Evolutionary conservation across 179 eudicot genomes (phyloP).

Genomic region (Beta corolliflora): DNA sequence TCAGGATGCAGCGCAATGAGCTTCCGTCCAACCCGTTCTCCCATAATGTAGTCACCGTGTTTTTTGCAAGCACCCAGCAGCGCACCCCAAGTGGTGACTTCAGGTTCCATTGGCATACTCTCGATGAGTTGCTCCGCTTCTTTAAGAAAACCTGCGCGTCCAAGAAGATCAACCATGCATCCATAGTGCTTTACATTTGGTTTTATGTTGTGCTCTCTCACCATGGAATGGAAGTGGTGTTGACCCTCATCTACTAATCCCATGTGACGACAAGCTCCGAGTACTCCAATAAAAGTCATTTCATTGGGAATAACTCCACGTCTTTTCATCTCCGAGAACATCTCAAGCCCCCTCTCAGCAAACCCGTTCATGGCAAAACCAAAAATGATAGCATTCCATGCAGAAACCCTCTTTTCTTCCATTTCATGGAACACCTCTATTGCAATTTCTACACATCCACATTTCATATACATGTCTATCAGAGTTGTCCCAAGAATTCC

Average conservation of each 20-base stretch:
- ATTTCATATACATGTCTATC: not conserved
- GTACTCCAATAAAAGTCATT: not conserved
- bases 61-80: not conserved
- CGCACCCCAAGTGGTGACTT: not conserved
- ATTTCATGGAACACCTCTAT: not conserved
- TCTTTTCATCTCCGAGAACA: not conserved
- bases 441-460: not conserved
- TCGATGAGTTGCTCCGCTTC: not conserved
- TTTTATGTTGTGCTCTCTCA: not conserved
- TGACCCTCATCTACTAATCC: not conserved
- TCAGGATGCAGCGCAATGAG: not conserved
- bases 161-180: constrained; percentile 1
- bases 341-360: not conserved
- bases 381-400: not conserved
- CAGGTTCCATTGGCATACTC: not conserved
- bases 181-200: not conserved
- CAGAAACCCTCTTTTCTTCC: not conserved
- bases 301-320: not conserved
- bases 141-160: not conserved
- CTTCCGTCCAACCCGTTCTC: not conserved
- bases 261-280: not conserved
- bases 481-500: not conserved
- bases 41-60: not conserved
- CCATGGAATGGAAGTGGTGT: not conserved
- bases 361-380: not conserved